Base-by-base conservation (phyloP, 202 grass and related monocot species). In the Setaria italica region DNA sequence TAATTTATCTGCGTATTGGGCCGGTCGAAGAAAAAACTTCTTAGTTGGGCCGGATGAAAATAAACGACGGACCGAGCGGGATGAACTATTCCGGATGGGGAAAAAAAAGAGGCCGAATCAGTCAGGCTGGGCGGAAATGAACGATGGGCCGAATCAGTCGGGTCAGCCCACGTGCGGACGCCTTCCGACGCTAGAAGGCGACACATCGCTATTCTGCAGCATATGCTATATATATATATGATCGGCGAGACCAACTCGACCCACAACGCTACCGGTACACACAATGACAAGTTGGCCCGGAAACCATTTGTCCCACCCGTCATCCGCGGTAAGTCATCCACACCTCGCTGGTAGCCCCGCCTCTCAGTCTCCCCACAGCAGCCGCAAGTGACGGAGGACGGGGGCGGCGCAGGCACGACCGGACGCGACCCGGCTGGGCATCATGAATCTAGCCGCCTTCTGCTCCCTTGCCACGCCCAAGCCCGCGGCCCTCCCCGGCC, bases 371-470 rank as follows among this genome's bases (percentile, higher is more conserved):
- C 9, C 15, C 48, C 21, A n/a, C 37, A 2, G 60, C 72, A 63
- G 57, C 45, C 12, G 43, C 32, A 14, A 0, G 45, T 9, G 11
- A 9, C 9, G 29, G 49, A 57, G 34, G 14, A 7, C 15, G 76
- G 35, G 47, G 77, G 81, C 71, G 85, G 79, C 72, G 63, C 77
- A 47, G 63, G 20, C 17, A 21, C 62, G 20, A 19, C 46, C 47
- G 16, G 62, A 51, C 67, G 33, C 64, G 34, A n/a, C 41, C 71
- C 6, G 60, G 13, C 41, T 8, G n/a, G 8, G 35, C 65, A 49
- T 77, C 85, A 81, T 91, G 89, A 91, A 91, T 88, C 89, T 88
- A 72, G 89, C 85, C 84, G 88, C 58, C 39, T 16, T 37, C 32
- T 32, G 56, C 2, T 47, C 57, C 86, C 3, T 20, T 10, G 21